Conservation (phyloP, 768 basidiomycete genomes). For the Leucosporidium creatinivorum region DNA sequence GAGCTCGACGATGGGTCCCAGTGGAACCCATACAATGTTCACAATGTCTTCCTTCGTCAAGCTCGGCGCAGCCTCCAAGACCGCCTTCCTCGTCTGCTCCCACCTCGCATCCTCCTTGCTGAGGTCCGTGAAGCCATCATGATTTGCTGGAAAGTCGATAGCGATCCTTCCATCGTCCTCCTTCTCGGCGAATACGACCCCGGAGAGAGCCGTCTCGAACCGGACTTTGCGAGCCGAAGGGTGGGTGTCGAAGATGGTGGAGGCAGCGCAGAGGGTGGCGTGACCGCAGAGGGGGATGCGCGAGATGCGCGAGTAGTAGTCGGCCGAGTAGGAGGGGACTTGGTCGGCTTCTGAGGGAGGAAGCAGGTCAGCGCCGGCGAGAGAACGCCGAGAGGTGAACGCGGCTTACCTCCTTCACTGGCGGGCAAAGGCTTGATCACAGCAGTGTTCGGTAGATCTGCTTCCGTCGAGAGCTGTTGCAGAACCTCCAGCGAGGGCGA, state of each 20-base stretch:
- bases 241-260: not conserved
- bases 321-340: no score
- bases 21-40: constrained; percentile 13
- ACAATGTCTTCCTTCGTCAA: constrained; percentile 9
- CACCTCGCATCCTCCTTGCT: not conserved
- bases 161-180: constrained; percentile 26
- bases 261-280: not conserved
- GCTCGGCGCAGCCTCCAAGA: not conserved
- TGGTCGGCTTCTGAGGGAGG: not conserved
- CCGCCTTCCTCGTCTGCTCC: not conserved
- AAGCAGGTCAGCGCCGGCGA: constrained; percentile 33
- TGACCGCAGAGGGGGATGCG: not conserved
- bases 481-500: constrained; percentile 3
- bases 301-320: no score
- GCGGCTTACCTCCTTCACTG: not conserved
- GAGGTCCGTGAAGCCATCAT: constrained; percentile 7
- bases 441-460: constrained; percentile 38
- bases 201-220: no score
- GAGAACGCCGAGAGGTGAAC: constrained; percentile 38
- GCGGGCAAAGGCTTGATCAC: constrained; percentile 22
- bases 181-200: constrained; percentile 10
- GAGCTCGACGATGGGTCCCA: constrained; percentile 19
- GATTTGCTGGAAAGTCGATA: constrained; percentile 37
- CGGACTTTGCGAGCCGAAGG: not conserved
- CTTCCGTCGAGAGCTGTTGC: constrained; percentile 33